A percentile compares a stretch with the other conserved stretches of the same genome.
Conservation (phyloP, 208 protist species). For the Vickermania ingenoplastis region DNA sequence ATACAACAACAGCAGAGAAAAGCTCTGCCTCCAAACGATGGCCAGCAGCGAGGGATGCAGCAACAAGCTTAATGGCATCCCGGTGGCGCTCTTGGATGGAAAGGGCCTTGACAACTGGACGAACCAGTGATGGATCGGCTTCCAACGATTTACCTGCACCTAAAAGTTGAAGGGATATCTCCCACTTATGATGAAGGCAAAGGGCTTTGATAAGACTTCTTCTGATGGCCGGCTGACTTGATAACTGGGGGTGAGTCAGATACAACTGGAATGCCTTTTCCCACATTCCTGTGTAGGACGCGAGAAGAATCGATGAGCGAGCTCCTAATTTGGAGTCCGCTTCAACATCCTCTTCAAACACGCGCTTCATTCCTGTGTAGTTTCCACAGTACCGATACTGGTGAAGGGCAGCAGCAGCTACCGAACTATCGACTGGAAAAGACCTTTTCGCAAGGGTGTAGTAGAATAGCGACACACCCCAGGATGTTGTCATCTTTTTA, state of each 20-base stretch:
- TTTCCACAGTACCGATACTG: conserved; percentile 38
- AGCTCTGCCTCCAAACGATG: conserved; percentile 28
- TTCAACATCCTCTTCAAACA: conserved; percentile 79
- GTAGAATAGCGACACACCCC: conserved; percentile 68
- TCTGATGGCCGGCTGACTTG: conserved; percentile 15
- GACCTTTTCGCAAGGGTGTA: conserved; percentile 54
- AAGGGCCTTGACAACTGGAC: conserved; percentile 54
- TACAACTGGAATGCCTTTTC: conserved; percentile 43
- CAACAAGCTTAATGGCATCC: conserved; percentile 33
- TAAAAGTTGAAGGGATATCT: conserved; percentile 23
- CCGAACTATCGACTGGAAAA: conserved; percentile 18
- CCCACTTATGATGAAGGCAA: conserved; percentile 25
- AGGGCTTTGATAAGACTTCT: conserved; percentile 44
- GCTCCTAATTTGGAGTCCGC: conserved; percentile 30
- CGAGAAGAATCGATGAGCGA: conserved; percentile 37
- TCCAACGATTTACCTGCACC: conserved; percentile 8
- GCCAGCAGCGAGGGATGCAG: conserved; percentile 38
- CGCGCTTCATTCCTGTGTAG: conserved; percentile 29
- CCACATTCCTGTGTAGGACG: conserved; percentile 68
- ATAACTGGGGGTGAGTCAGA: conserved; percentile 21
- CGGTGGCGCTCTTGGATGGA: conserved; percentile 19
- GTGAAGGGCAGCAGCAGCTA: conserved; percentile 38
- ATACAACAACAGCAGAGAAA: conserved; percentile 41
- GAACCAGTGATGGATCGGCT: conserved; percentile 23
- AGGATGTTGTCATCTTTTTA: conserved; percentile 45